Conservation (phyloP, 78 protist species). For the Chrysochromulina parva region DNA sequence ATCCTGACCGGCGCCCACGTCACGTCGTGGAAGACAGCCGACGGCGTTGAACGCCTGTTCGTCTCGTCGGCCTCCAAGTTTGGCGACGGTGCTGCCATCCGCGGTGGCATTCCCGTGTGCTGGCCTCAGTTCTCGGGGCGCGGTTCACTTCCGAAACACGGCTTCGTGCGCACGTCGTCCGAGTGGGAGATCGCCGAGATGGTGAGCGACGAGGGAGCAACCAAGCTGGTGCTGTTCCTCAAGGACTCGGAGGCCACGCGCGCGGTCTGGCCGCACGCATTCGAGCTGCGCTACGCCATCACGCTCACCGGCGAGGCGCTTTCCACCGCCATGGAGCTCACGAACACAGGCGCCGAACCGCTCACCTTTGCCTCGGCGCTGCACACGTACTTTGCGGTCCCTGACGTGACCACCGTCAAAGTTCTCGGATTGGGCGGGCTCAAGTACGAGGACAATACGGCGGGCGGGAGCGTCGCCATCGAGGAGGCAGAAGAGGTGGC, state of each 20-base stretch:
- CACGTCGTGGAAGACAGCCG: background rate
- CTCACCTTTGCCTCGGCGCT: background rate
- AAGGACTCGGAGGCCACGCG: background rate
- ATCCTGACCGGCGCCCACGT: background rate
- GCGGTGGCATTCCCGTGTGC: constrained; percentile 22
- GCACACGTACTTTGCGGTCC: background rate
- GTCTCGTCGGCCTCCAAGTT: background rate
- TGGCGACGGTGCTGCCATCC: background rate
- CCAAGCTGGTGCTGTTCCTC: background rate
- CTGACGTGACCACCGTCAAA: no score
- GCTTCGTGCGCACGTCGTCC: constrained; percentile 1
- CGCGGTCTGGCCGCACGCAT: background rate
- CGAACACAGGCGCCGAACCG: background rate
- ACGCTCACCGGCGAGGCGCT: background rate
- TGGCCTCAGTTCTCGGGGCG: background rate
- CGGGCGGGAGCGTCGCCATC: background rate
- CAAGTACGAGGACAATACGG: background rate
- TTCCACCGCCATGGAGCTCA: background rate
- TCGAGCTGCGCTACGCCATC: background rate
- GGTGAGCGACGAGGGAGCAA: background rate
- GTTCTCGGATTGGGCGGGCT: background rate
- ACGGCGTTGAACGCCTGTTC: background rate
- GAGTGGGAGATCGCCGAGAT: background rate
- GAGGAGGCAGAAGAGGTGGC: background rate
- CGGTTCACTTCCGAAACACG: background rate